Evolutionary conservation across 768 basidiomycete species (phyloP), one percentile per base, ranked within the genome.

Genomic region (Mycena sanguinolenta): DNA sequence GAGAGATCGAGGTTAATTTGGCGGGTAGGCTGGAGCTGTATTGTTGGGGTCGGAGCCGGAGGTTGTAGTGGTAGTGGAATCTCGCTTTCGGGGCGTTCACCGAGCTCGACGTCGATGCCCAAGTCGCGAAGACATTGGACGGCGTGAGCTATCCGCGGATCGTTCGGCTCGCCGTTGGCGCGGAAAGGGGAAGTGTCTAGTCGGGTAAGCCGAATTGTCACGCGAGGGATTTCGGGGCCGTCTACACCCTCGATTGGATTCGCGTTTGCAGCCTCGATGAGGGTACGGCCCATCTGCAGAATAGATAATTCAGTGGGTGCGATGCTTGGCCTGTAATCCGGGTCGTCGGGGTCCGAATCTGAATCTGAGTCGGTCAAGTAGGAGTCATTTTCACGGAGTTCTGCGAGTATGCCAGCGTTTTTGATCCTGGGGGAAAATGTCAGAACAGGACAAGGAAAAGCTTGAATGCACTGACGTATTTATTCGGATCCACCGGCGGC

Each of bases 301-400:
- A 96, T 77, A 1, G 93, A 92, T 39, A 94, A 87, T 69, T 88
- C 84, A 4, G 77, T 82, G 64, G 86, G 88, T 0, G 83, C 85
- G 5, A 88, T 83, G 44, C 80, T 81, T 0, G 87, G 85, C 10
- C 79, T 28, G 25, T 55, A 32, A n/a, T 73, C 69, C 8, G 70
- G 65, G n/a, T 85, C 84, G 39, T 87, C 84, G 23, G 72, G 70
- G 34, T 90, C 91, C 4, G 84, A 83, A 0, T 85, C 85, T 8
- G 86, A 86, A 70, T 89, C 88, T 2, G 86, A 86, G 71, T 89
- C 88, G 4, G 91, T 92, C n/a, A 91, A 75, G 78, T 95, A 95
- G 3, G 93, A 93, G 74, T 96, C 95, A 38, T 94, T 87, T 80
- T 96, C 95, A 53, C 90, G 87, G 69, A 97, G 91, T 77, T 97